These are phyloP conservation scores for Apiospora phragmitis DNA, from an alignment of 2,329 filamentous ascomycete genomes.

Conservation along the genomic window DNA sequence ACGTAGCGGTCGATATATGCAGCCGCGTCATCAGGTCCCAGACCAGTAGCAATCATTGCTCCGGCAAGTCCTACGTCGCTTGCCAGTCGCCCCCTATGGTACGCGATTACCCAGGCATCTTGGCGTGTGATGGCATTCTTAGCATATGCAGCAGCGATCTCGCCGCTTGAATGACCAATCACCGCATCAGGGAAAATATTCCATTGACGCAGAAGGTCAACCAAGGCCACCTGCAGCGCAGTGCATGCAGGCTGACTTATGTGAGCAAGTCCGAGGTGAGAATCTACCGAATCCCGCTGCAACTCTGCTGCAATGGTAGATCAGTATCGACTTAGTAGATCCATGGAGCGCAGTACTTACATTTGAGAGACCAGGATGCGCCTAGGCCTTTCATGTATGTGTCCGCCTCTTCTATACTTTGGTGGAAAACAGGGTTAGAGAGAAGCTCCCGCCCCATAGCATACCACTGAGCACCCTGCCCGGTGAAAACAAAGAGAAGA, in stretches of 20 bases:
- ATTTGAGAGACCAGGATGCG: neutral
- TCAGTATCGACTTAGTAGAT: conserved; percentile 20
- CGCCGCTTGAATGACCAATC: conserved; percentile 37
- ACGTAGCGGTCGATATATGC: conserved; percentile 15
- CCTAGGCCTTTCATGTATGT: conserved; percentile 23
- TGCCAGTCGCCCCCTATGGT: conserved; percentile 16
- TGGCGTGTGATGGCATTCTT: conserved; percentile 25
- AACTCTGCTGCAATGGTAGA: conserved; percentile 32
- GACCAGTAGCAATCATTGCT: conserved; percentile 25
- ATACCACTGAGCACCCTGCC: conserved; percentile 38
- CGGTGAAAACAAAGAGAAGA: conserved; percentile 14
- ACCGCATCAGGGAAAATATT: conserved; percentile 25
- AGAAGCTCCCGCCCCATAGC: conserved; percentile 40
- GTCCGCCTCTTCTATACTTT: conserved; percentile 29
- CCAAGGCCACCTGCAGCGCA: conserved; percentile 30
- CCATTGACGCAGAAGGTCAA: conserved; percentile 28
- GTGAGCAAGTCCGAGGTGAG: conserved; percentile 28
- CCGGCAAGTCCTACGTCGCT: conserved; percentile 15
- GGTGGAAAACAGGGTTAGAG: conserved; percentile 27
- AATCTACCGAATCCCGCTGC: conserved; percentile 21
- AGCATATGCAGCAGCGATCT: conserved; percentile 35
- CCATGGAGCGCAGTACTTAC: conserved; percentile 13
- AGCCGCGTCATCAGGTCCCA: conserved; percentile 14
- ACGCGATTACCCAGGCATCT: conserved; percentile 23
- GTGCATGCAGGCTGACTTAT: conserved; percentile 30